Percentiles rank a stretch among this genome's conserved stretches.
phyloP scores from a whole-genome alignment of 768 basidiomycete species.

The Rhizopogon sp. region DNA sequence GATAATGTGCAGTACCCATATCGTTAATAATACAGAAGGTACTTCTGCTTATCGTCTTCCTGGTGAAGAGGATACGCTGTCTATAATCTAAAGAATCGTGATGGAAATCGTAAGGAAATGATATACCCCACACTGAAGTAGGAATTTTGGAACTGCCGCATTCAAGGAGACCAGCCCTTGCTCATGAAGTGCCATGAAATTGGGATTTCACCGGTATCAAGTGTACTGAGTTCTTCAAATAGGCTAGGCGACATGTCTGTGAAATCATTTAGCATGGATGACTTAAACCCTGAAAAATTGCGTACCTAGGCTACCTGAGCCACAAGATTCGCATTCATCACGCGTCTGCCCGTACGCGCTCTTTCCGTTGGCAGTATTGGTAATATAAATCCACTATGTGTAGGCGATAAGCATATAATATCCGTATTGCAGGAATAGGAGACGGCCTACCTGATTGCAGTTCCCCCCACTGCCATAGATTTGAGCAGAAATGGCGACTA shows the following conservation, averaged over 20 bases:
- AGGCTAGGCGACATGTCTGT: conserved; percentile 64
- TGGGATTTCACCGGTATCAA: conserved; percentile 44
- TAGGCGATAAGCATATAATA: conserved; percentile 1
- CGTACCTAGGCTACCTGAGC: conserved; percentile 51
- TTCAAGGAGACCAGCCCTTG: conserved; percentile 38
- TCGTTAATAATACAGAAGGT: conserved; percentile 17
- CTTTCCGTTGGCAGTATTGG: conserved; percentile 51
- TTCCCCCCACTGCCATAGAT: conserved; percentile 51
- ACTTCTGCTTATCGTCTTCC: conserved; percentile 12
- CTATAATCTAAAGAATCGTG: conserved; percentile 3
- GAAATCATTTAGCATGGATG: conserved; percentile 1
- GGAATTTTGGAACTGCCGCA: neutral
- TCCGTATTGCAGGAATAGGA: neutral
- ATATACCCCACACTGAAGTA: neutral
- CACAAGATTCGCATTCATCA: conserved; percentile 60
- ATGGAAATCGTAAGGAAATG: conserved; percentile 1
- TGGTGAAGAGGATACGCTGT: neutral
- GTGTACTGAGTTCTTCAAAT: conserved; percentile 47
- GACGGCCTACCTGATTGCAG: conserved; percentile 52
- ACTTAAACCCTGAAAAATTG: neutral
- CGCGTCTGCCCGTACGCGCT: conserved; percentile 43
- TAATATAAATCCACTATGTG: conserved; percentile 57
- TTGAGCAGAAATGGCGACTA: conserved; percentile 56
- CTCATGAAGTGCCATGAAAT: conserved; percentile 60
- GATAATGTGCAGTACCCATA: conserved; percentile 4